A percentile compares a stretch with the other conserved stretches of the same genome.
Conservation (phyloP, 108 stramenopile genomes). For the Bacterosira constricta region DNA sequence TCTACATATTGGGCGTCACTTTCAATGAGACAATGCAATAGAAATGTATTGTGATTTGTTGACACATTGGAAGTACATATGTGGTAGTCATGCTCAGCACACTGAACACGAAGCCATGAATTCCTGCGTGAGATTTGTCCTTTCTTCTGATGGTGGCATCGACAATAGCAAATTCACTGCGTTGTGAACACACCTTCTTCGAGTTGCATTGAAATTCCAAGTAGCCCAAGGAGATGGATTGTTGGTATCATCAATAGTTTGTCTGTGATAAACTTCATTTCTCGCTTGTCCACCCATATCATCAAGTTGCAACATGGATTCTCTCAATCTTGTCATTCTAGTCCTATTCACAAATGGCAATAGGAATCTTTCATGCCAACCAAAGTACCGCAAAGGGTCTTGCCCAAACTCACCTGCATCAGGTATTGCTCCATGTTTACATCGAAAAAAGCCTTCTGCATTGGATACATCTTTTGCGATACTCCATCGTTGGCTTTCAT, state of each 20-base stretch:
- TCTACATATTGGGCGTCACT: no score
- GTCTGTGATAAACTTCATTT: neutral
- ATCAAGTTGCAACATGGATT: conserved; percentile 1
- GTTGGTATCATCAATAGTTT: neutral
- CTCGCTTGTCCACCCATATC: neutral
- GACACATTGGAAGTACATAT: no score
- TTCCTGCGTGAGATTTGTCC: conserved; percentile 10
- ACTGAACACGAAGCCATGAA: conserved; percentile 22
- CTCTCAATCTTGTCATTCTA: conserved; percentile 25
- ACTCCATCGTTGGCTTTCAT: conserved; percentile 39
- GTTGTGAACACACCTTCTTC: conserved; percentile 39
- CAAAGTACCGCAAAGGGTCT: conserved; percentile 45
- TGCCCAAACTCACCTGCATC: conserved; percentile 39
- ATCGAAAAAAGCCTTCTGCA: conserved; percentile 25
- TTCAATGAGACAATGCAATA: no score
- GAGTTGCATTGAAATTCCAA: conserved; percentile 46
- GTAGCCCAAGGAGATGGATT: conserved; percentile 33
- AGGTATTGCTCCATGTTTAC: conserved; percentile 46
- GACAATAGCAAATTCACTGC: conserved; percentile 35
- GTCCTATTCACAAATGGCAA: conserved; percentile 41
- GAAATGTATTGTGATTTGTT: no score
- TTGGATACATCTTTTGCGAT: conserved; percentile 33
- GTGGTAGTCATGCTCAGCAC: conserved; percentile 20
- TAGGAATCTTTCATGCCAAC: conserved; percentile 40
- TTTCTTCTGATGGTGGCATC: conserved; percentile 32